These are phyloP conservation scores for Theobroma grandiflorum DNA, from an alignment of 441 rosid species.

Conservation along the genomic window DNA sequence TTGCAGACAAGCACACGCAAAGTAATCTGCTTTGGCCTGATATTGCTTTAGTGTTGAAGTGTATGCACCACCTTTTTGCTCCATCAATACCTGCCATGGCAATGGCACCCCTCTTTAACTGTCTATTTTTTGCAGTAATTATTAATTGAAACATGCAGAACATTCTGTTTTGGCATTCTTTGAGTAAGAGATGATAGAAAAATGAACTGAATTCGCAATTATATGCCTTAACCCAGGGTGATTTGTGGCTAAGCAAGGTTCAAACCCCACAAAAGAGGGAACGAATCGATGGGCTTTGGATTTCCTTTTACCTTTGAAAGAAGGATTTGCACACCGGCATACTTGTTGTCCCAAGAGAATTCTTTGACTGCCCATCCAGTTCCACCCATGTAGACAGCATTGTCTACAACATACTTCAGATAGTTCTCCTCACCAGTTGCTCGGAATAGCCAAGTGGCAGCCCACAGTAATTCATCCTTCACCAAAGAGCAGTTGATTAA, in stretches of 20 bases:
- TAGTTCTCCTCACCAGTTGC: constrained; percentile 61
- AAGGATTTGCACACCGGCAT: constrained; percentile 74
- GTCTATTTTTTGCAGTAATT: background rate
- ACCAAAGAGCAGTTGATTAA: constrained; percentile 7
- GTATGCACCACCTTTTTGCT: constrained; percentile 57
- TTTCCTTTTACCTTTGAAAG: constrained; percentile 53
- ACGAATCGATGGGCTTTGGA: background rate
- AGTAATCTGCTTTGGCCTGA: constrained; percentile 67
- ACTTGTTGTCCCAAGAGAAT: constrained; percentile 84
- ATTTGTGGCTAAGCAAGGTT: background rate
- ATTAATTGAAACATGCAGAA: background rate
- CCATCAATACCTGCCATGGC: constrained; percentile 59
- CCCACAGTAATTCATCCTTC: constrained; percentile 78
- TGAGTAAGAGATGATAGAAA: background rate
- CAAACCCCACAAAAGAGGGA: background rate
- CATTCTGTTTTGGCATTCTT: background rate
- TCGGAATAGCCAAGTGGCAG: constrained; percentile 60
- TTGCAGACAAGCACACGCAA: constrained; percentile 68
- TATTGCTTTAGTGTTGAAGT: constrained; percentile 61
- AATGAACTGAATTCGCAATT: background rate
- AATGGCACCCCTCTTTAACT: background rate
- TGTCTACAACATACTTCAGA: constrained; percentile 62
- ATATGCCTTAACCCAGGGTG: background rate
- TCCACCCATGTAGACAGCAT: constrained; percentile 72
- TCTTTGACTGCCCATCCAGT: constrained; percentile 71